Evolutionary conservation across 2,329 filamentous ascomycete species (phyloP).

Genomic region (Fusarium musae): DNA sequence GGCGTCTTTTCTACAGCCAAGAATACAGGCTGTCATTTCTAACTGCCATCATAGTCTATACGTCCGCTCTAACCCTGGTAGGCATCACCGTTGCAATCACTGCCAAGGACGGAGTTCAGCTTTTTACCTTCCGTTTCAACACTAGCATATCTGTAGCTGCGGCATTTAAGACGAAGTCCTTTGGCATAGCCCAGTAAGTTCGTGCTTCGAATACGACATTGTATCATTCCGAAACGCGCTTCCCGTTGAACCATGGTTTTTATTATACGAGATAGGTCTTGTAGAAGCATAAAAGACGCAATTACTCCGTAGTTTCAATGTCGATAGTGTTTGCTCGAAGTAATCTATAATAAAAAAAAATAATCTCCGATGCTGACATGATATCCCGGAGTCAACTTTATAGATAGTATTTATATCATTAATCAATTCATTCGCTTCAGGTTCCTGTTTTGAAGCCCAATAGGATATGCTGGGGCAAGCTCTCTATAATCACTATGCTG

Average conservation of each 20-base stretch:
- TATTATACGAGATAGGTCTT: not conserved
- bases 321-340: too few relatives aligned
- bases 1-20: accelerated
- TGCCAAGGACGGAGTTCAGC: not conserved
- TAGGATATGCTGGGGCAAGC: too few relatives aligned
- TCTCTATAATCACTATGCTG: too few relatives aligned
- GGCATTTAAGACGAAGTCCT: too few relatives aligned
- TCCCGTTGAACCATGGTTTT: not conserved
- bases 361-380: too few relatives aligned
- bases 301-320: too few relatives aligned
- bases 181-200: accelerated
- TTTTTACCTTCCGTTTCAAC: not conserved
- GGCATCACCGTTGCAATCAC: not conserved
- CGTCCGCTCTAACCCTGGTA: not conserved
- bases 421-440: too few relatives aligned
- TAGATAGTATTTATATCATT: too few relatives aligned
- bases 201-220: not conserved
- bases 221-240: not conserved
- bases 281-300: too few relatives aligned
- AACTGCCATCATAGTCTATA: not conserved
- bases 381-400: too few relatives aligned
- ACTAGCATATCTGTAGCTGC: not conserved
- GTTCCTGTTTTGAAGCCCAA: too few relatives aligned
- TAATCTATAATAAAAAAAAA: too few relatives aligned
- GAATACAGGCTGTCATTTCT: not conserved